phyloP scores from a whole-genome alignment of 192 early-diverging fungal species.

The Piromyces finnis region DNA sequence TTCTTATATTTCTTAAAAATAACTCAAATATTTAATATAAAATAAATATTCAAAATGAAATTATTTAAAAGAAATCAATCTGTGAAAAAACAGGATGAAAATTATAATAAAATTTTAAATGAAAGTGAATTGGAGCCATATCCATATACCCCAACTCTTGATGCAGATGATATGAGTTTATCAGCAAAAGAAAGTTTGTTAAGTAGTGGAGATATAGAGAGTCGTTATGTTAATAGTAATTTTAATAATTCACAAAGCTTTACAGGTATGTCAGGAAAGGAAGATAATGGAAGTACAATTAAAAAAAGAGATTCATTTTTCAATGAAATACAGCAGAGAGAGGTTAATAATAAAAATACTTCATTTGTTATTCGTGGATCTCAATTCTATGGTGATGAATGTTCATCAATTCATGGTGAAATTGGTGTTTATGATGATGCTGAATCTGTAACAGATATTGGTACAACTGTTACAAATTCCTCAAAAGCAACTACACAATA shows the following conservation, averaged over 20 bases:
- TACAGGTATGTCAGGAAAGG: neutral
- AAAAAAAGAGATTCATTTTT: neutral
- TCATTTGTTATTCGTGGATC: neutral
- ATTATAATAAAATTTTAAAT: neutral
- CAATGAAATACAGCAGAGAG: neutral
- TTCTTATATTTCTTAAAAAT: too few species aligned
- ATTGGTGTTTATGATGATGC: neutral
- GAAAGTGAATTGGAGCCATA: neutral
- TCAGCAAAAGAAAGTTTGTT: neutral
- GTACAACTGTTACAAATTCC: neutral
- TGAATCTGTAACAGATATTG: neutral
- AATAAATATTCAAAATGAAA: neutral
- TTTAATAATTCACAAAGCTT: neutral
- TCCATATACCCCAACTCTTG: neutral
- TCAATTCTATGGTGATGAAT: neutral
- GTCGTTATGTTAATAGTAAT: neutral
- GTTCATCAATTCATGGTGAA: neutral
- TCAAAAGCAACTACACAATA: neutral
- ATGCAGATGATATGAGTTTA: neutral
- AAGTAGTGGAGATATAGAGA: neutral
- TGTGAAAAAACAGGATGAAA: neutral
- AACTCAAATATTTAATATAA: too few species aligned
- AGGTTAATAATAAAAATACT: neutral
- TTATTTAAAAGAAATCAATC: neutral
- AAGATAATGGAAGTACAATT: neutral